These are phyloP conservation scores for Aspergillus clavatus DNA, from an alignment of 2,329 filamentous ascomycete species.

Conservation along the genomic window DNA sequence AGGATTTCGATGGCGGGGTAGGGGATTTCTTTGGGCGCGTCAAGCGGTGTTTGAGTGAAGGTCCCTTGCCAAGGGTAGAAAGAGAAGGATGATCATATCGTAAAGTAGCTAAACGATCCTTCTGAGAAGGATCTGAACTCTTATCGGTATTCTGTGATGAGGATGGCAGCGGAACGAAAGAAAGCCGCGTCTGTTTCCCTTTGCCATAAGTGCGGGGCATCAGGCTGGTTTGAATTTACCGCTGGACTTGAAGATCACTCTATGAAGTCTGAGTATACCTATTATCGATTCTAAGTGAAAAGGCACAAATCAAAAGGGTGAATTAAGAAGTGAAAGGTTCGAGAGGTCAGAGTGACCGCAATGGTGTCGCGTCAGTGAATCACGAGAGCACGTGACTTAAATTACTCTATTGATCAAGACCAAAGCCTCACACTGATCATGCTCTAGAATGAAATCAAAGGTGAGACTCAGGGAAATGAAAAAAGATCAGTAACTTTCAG, in stretches of 20 bases:
- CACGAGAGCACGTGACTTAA: constrained; percentile 21
- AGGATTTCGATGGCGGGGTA: constrained; percentile 6
- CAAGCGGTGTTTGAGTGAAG: constrained; percentile 8
- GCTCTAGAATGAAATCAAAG: too few relatives aligned
- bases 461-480: too few relatives aligned
- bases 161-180: constrained; percentile 36
- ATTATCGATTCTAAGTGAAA: not conserved
- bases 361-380: constrained; percentile 14
- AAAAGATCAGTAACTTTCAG: too few relatives aligned
- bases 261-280: not conserved
- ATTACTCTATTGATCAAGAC: not conserved
- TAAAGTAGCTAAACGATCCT: constrained; percentile 29
- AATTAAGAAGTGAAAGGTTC: not conserved
- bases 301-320: not conserved
- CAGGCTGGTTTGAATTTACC: not conserved
- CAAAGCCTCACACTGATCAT: too few relatives aligned
- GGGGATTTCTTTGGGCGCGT: constrained; percentile 2
- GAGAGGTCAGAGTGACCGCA: constrained; percentile 6
- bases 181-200: constrained; percentile 40
- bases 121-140: constrained; percentile 17
- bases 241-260: not conserved
- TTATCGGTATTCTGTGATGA: constrained; percentile 21
- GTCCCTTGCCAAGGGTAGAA: constrained; percentile 10
- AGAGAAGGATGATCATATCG: constrained; percentile 29
- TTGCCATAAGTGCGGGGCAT: constrained; percentile 32